Evolutionary conservation across 441 rosid species (phyloP).

Genomic region (Mallotus repandus): DNA sequence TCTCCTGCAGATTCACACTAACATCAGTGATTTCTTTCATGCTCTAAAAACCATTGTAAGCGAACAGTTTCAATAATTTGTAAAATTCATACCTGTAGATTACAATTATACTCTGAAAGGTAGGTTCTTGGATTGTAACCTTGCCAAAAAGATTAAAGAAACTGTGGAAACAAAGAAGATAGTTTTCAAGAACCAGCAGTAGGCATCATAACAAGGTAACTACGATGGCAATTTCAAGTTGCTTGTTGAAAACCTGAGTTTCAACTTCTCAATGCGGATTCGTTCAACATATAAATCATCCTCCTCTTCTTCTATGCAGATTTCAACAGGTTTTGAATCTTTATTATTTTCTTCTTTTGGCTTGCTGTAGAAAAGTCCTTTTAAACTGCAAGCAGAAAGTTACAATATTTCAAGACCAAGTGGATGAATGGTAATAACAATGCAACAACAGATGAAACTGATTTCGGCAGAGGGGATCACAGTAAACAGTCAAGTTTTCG

Average conservation of each 20-base stretch:
- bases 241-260: conserved; percentile 45
- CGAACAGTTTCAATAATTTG: background rate
- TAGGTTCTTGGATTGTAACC: conserved; percentile 84
- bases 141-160: conserved; percentile 50
- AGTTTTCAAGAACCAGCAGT: conserved; percentile 10
- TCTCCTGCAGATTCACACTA: conserved; percentile 45
- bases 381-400: conserved; percentile 40
- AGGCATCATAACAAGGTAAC: background rate
- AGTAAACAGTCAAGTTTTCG: background rate
- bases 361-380: conserved; percentile 40
- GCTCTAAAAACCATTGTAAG: background rate
- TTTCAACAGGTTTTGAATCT: conserved; percentile 38
- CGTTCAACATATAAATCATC: conserved; percentile 57
- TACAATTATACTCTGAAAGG: conserved; percentile 78
- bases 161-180: conserved; percentile 32
- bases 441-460: background rate
- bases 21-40: conserved; percentile 3
- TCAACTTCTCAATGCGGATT: conserved; percentile 67
- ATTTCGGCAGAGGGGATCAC: conserved; percentile 2
- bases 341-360: conserved; percentile 19
- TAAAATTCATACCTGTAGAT: conserved; percentile 59
- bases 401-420: background rate
- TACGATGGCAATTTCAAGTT: background rate
- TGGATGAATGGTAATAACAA: background rate
- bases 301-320: conserved; percentile 36